Evolutionary conservation across 1,284 basidiomycete species (phyloP), one percentile per base, ranked within the genome.

Genomic region (Mycena citricolor): DNA sequence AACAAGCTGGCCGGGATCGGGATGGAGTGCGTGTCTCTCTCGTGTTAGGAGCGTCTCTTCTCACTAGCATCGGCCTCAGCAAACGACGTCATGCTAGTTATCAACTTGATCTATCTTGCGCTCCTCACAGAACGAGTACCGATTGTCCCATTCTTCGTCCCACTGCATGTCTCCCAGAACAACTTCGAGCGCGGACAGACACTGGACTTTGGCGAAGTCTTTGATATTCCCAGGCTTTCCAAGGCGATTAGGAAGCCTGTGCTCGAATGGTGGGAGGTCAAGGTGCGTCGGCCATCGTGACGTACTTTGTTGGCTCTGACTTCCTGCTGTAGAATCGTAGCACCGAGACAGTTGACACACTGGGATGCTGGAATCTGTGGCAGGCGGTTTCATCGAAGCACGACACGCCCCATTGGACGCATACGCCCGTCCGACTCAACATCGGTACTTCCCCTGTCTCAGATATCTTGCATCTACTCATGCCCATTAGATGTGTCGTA

Each of bases 361-460:
- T 87, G 16, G 84, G 84, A n/a, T 87, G 84, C 61, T 86, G 84
- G 84, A 76, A 73, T 57, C 61, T 76, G 13, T 82, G 78, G 79
- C 68, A 80, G 55, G 66, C 68, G 20, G 71, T 77, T 6, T 73
- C 80, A 47, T 58, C 60, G 28, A 57, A 62, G 11, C 74, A 79
- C 23, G 54, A 62, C 16, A 52, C 54, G 12, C 74, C 83, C 11
- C 71, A 82, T 16, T 48, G 58, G 12, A 81, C 76, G 52, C 52
- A 55, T 13, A 65, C 73, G 5, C 68, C 75, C 0, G 48, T 58
- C 3, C 64, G 63, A 43, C 64, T 84, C 20, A 72, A 70, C 28
- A 69, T 85, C 12, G 81, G 81, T 81, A 49, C 51, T 69, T 30
- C 34, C 25, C 16, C 7, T n/a, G 12, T 20, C 22, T 20, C 11